Evolutionary conservation across 305 asterid genomes (phyloP), one percentile per base, ranked within the genome.

Genomic region (Fraxinus latifolia): DNA sequence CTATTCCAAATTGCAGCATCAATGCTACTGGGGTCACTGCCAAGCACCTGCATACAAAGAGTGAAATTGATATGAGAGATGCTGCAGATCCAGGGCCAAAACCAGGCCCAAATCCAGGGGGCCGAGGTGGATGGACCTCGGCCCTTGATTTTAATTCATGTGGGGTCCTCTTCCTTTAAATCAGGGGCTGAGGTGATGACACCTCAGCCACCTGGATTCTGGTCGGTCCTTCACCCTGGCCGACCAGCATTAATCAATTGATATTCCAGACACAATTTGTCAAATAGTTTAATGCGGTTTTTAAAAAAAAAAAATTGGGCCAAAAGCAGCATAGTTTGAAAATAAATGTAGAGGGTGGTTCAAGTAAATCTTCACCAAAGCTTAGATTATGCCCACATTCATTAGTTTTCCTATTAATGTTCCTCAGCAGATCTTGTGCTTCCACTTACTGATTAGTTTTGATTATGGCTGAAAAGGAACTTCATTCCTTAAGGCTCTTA

Each of bases 1-100:
- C 97, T 90, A 72, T 79, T 88, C 79, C 97, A 89, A 19, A 90
- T 83, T 47, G 80, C 89, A 82, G 90, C 85, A 47, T 62, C 83
- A n/a, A 37, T 78, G 88, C 91, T 89, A 73, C 85, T 82, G 8
- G 93, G 87, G 39, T 86, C 74, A 25, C 89, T 89, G 68, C 77
- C 92, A 4, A 77, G 42, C 84, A 96, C 97, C 99, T 96, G 88
- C 87, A 83, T 77, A 79, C 34, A 76, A 60, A 39, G 42, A 82
- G 42, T 25, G 58, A 21, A 58, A 21, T 17, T 39, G 21, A 29
- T 70, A 78, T 47, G 50, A n/a, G n/a, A n/a, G n/a, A n/a, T n/a
- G n/a, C n/a, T n/a, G n/a, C n/a, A n/a, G n/a, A n/a, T n/a, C n/a
- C n/a, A n/a, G n/a, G n/a, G n/a, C n/a, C n/a, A n/a, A n/a, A n/a